A percentile compares a stretch with the other conserved stretches of the same genome.
These are phyloP conservation scores for Amanita muscaria DNA, from an alignment of 768 basidiomycete genomes.

Conservation along the genomic window DNA sequence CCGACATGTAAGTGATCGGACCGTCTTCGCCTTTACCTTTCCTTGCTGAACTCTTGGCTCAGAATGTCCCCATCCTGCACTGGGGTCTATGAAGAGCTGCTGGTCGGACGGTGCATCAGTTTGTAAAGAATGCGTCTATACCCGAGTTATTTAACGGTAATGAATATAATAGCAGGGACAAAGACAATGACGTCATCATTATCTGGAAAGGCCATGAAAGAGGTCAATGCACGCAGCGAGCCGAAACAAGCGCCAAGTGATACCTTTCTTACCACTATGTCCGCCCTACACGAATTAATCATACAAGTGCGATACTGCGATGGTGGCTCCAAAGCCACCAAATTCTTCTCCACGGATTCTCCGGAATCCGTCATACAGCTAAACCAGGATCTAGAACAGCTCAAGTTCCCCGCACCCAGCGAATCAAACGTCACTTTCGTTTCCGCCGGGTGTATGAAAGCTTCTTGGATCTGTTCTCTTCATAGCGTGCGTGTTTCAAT, in stretches of 20 bases:
- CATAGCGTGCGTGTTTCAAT: constrained; percentile 14
- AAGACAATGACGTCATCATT: too few relatives aligned
- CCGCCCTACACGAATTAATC: constrained; percentile 15
- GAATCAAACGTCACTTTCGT: constrained; percentile 23
- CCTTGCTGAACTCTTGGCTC: neutral
- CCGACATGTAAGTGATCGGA: neutral
- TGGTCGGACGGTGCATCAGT: too few relatives aligned
- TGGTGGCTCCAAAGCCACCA: constrained; percentile 25
- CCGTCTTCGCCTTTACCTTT: neutral
- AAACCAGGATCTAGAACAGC: constrained; percentile 22
- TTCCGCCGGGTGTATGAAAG: constrained; percentile 22
- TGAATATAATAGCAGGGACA: too few relatives aligned
- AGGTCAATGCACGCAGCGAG: neutral
- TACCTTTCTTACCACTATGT: neutral
- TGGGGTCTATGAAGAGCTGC: too few relatives aligned
- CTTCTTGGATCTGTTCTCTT: neutral
- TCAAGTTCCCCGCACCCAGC: constrained; percentile 35
- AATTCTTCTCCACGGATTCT: constrained; percentile 24
- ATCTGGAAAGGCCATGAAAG: neutral
- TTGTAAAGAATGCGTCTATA: neutral
- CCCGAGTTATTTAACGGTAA: neutral
- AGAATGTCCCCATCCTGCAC: neutral
- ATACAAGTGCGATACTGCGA: constrained; percentile 24
- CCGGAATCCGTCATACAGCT: constrained; percentile 19
- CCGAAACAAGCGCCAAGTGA: neutral